Base-by-base conservation (phyloP, 495 filamentous ascomycete genomes). In the Aspergillus nidulans region DNA sequence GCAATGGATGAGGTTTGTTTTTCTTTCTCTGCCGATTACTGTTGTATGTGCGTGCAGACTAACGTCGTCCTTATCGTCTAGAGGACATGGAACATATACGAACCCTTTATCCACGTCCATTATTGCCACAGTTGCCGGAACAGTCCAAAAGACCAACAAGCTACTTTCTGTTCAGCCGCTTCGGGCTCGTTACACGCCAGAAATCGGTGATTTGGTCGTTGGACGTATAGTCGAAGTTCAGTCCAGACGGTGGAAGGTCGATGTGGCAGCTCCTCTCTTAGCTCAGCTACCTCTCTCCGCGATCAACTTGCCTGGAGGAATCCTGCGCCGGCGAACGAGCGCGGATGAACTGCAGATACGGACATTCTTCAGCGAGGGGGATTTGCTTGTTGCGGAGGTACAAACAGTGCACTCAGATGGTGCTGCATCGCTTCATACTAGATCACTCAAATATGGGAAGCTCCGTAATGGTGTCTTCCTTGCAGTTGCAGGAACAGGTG, bases 341-440 rank as follows among this genome's bases (percentile, higher is more conserved):
- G 91, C 92, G 5, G 94, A 98, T 66, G 95, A 97, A 71, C 77
- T 98, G 55, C 91, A 96, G 63, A 97, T 98, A 64, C 83, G 94
- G 19, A 90, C 81, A 6, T 97, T 95, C 66, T 96, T 97, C 74
- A 81, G 81, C 23, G 92, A 96, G 68, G 92, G 92, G 12, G 92
- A 97, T 62, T 67, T 97, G 32, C 72, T 97, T 10, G 85, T 96
- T 0, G 92, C 92, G 4, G 92, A 97, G 71, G 89, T 98, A 52
- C 94, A 97, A 76, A 80, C 78, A 53, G 75, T 98, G 46, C 88
- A 87, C 68, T 68, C 69, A 12, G 91, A 97, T 63, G 92, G 92
- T 19, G 83, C 80, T 3, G 92, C 94, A 1, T 83, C 84, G 46
- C 75, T 98, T 61, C 94, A 98, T 70, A 97, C 94, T 10, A 81